A percentile compares a stretch with the other conserved stretches of the same genome.
Evolutionary conservation across 2,329 filamentous ascomycete genomes (phyloP).

Genomic region (Calcarisporium arbuscula): DNA sequence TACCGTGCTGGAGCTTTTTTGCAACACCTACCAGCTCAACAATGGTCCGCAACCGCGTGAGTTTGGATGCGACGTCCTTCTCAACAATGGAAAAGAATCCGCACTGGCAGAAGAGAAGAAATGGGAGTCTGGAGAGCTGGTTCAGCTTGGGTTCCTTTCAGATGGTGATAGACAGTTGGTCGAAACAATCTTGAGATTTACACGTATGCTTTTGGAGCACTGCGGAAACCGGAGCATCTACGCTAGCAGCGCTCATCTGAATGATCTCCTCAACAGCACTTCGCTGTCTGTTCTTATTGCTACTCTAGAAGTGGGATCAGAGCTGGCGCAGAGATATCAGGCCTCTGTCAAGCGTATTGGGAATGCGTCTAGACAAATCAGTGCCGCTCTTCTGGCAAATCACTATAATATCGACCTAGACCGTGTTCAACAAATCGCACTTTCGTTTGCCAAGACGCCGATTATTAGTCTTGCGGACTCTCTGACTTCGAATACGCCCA

Average conservation of each 20-base stretch:
- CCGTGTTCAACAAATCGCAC: slow-evolving; percentile 74
- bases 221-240: slow-evolving; percentile 97
- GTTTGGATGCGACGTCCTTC: slow-evolving; percentile 62
- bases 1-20: slow-evolving; percentile 75
- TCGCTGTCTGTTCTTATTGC: slow-evolving; percentile 71
- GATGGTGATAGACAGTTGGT: slow-evolving; percentile 79
- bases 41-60: slow-evolving; percentile 74
- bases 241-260: slow-evolving; percentile 83
- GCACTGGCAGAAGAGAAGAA: slow-evolving; percentile 41
- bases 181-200: slow-evolving; percentile 77
- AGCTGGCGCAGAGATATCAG: slow-evolving; percentile 88
- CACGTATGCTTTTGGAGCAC: slow-evolving; percentile 80
- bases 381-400: slow-evolving; percentile 68
- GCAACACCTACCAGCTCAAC: slow-evolving; percentile 70
- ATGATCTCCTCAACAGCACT: slow-evolving; percentile 82
- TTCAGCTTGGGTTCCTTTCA: slow-evolving; percentile 54
- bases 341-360: slow-evolving; percentile 74
- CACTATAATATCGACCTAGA: slow-evolving; percentile 80
- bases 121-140: slow-evolving; percentile 41
- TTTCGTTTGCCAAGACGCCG: slow-evolving; percentile 72
- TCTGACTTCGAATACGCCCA: slow-evolving; percentile 45
- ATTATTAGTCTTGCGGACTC: slow-evolving; percentile 46
- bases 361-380: slow-evolving; percentile 59
- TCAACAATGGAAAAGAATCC: slow-evolving; percentile 49
- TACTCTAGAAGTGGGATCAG: slow-evolving; percentile 73